A percentile compares a stretch with the other conserved stretches of the same genome.
Evolutionary conservation across 805 yeast species (phyloP).

Genomic region (Metschnikowia anglica): DNA sequence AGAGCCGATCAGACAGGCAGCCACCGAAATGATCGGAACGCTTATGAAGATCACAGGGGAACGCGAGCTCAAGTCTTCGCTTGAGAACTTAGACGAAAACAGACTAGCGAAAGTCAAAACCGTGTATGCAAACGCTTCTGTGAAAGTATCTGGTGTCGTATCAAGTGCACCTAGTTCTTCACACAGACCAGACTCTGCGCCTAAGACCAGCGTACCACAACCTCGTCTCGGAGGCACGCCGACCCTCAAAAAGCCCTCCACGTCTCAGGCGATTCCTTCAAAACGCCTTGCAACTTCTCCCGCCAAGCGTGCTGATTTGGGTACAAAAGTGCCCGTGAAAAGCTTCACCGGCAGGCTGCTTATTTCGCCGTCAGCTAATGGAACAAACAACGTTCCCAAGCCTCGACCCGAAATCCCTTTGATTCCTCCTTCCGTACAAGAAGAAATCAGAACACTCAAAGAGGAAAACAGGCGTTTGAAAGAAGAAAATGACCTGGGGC

Average conservation of each 20-base stretch:
- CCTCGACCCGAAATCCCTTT: background rate
- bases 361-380: conserved; percentile 23
- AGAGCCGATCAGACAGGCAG: conserved; percentile 76
- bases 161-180: conserved; percentile 20
- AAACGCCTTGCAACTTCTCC: conserved; percentile 75
- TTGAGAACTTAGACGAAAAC: conserved; percentile 75
- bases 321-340: conserved; percentile 29
- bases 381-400: conserved; percentile 3
- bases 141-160: conserved; percentile 30
- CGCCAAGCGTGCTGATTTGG: conserved; percentile 40
- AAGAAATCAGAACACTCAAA: conserved; percentile 43
- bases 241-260: conserved; percentile 7
- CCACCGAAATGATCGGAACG: conserved; percentile 77
- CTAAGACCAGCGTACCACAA: background rate
- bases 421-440: conserved; percentile 3
- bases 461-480: conserved; percentile 53
- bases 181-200: background rate
- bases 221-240: conserved; percentile 8
- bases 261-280: conserved; percentile 47
- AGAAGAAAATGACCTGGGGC: conserved; percentile 21
- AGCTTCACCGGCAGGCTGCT: conserved; percentile 47
- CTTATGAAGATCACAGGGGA: conserved; percentile 82
- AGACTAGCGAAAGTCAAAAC: conserved; percentile 66
- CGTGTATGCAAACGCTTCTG: conserved; percentile 53
- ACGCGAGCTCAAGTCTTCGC: conserved; percentile 54